Evolutionary conservation across 2,329 filamentous ascomycete species (phyloP).

Genomic region (Phialophora tarda): DNA sequence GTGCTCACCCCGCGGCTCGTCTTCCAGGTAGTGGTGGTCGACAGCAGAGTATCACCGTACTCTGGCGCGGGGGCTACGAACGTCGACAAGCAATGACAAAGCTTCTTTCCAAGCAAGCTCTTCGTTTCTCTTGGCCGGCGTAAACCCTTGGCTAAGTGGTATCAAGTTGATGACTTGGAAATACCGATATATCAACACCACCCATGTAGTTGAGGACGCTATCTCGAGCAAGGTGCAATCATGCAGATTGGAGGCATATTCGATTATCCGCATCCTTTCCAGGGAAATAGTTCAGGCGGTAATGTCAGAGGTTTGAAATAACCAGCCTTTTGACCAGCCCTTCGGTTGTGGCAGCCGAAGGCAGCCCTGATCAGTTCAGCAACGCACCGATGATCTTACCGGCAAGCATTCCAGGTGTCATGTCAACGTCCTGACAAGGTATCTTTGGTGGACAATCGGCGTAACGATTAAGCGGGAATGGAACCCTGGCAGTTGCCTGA

Average conservation of each 20-base stretch:
- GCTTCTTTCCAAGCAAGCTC: not conserved
- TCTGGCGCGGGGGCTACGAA: not conserved
- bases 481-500: not conserved
- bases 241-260: slow-evolving; percentile 2
- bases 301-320: slow-evolving; percentile 8
- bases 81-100: not conserved
- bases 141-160: not conserved
- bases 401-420: not conserved
- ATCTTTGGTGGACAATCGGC: not conserved
- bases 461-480: slow-evolving; percentile 3
- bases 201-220: not conserved
- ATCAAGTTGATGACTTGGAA: not conserved
- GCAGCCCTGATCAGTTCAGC: not conserved
- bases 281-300: not conserved
- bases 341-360: not conserved
- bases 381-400: not conserved
- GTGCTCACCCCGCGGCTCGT: not conserved
- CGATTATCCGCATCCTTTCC: not conserved
- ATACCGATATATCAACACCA: not conserved
- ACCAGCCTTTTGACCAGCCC: not conserved
- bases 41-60: not conserved
- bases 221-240: not conserved
- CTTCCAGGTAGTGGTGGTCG: not conserved
- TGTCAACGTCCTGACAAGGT: not conserved
- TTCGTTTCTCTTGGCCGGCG: slow-evolving; percentile 1